A percentile compares a stretch with the other conserved stretches of the same genome.
phyloP scores from a whole-genome alignment of 2,329 filamentous ascomycete species.

The Sordariomycetes sp. region DNA sequence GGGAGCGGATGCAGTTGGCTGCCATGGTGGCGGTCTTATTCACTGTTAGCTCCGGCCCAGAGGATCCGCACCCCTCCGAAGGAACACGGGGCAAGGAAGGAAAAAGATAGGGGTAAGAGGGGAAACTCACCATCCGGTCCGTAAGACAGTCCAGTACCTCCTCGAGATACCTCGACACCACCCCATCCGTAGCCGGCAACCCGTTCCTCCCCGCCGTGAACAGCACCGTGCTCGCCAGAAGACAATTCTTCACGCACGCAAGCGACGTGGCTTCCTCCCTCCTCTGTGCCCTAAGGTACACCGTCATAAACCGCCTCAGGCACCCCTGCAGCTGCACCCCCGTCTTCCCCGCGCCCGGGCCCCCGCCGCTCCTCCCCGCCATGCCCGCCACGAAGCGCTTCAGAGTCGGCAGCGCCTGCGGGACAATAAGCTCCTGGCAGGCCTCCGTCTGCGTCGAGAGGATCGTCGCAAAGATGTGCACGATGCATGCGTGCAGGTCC shows the following conservation, averaged over 20 bases:
- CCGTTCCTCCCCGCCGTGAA: constrained; percentile 65
- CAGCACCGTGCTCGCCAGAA: constrained; percentile 79
- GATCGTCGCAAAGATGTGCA: constrained; percentile 92
- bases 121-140: constrained; percentile 56
- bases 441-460: constrained; percentile 57
- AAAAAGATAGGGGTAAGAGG: background rate
- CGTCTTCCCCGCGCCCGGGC: constrained; percentile 24
- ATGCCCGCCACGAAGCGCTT: constrained; percentile 80
- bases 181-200: constrained; percentile 60
- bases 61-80: constrained; percentile 2
- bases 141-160: constrained; percentile 77
- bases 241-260: constrained; percentile 81
- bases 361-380: constrained; percentile 22
- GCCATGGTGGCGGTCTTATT: constrained; percentile 71
- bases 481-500: constrained; percentile 88
- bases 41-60: constrained; percentile 6
- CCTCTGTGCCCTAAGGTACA: constrained; percentile 63
- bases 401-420: constrained; percentile 79
- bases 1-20: constrained; percentile 75
- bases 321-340: constrained; percentile 68
- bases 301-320: constrained; percentile 68
- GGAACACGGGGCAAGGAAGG: background rate
- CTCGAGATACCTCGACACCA: constrained; percentile 62
- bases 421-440: constrained; percentile 81
- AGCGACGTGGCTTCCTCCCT: constrained; percentile 64